Evolutionary conservation across 2,329 filamentous ascomycete species (phyloP), one percentile per base, ranked within the genome.

Genomic region (Pezicula radicicola): DNA sequence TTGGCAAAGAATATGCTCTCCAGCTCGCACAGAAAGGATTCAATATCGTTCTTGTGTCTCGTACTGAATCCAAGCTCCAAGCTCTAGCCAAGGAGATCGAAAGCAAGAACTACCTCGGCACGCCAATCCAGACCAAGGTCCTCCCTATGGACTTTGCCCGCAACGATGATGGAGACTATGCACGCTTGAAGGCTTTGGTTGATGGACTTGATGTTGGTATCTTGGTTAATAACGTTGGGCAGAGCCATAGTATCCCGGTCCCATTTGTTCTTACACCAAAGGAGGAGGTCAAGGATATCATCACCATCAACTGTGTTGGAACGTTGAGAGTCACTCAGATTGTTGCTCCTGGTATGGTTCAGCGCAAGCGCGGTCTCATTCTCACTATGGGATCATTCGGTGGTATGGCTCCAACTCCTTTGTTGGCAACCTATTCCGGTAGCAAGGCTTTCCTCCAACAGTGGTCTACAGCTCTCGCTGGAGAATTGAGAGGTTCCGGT

Each of bases 401-500:
- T 56, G 95, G 94, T 60, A 87, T 95, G 73, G 83, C 94, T 55
- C 94, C 94, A 7, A 96, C 91, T 1, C 92, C 95, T 6, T 85
- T 94, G 50, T 81, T 99, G 42, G 94, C 94, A 12, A 97, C 94
- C 3, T 99, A 99, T 79, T 95, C 90, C 42, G 94, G 94, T 60
- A 94, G 88, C 82, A 99, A 99, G 75, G 93, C 94, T 1, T 99
- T 99, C 80, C 80, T 99, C 46, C 93, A 97, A 73, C 87, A 96
- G 67, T 99, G 94, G 94, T 96, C 89, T 60, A 88, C 85, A 6
- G 85, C 94, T 10, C 80, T 99, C 13, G 89, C 87, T 1, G 82
- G 87, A 13, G 94, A 99, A 72, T 80, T 99, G 28, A 83, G 87
- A 57, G 83, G 86, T 1, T 79, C 89, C 62, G 89, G 90, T 52